A percentile compares a stretch with the other conserved stretches of the same genome.
phyloP scores from a whole-genome alignment of 352 stramenopile species.

The Phytopythium mirpurense region DNA sequence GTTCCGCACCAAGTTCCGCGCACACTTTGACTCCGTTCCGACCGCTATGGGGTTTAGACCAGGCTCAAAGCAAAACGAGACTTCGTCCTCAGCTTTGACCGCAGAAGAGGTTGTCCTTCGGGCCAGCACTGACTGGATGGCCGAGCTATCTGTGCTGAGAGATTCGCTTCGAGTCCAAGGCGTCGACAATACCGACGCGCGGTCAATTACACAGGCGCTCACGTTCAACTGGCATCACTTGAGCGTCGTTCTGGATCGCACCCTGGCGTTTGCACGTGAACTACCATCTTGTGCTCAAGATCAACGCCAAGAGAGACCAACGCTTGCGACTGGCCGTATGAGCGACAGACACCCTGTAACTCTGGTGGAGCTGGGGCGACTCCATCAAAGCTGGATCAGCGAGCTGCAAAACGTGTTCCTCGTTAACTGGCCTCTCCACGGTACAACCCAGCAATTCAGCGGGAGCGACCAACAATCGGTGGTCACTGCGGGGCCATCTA shows the following conservation, averaged over 20 bases:
- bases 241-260: constrained; percentile 28
- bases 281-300: not conserved
- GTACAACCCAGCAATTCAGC: not conserved
- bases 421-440: constrained; percentile 12
- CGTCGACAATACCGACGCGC: not conserved
- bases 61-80: constrained; percentile 5
- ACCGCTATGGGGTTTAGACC: not conserved
- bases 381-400: constrained; percentile 60
- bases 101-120: constrained; percentile 41
- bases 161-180: constrained; percentile 2
- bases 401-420: constrained; percentile 45
- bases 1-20: constrained; percentile 39
- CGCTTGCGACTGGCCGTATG: too few relatives aligned
- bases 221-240: constrained; percentile 56
- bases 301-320: not conserved
- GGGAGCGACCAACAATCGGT: not conserved
- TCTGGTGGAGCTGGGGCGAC: constrained; percentile 44
- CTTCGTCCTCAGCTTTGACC: not conserved
- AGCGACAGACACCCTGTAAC: constrained; percentile 11
- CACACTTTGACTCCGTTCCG: constrained; percentile 14
- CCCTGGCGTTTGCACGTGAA: constrained; percentile 22
- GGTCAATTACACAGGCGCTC: not conserved
- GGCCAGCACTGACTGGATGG: constrained; percentile 39
- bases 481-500: not conserved
- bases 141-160: not conserved